phyloP scores from a whole-genome alignment of 2,329 filamentous ascomycete genomes.

The Phialophora verrucosa region DNA sequence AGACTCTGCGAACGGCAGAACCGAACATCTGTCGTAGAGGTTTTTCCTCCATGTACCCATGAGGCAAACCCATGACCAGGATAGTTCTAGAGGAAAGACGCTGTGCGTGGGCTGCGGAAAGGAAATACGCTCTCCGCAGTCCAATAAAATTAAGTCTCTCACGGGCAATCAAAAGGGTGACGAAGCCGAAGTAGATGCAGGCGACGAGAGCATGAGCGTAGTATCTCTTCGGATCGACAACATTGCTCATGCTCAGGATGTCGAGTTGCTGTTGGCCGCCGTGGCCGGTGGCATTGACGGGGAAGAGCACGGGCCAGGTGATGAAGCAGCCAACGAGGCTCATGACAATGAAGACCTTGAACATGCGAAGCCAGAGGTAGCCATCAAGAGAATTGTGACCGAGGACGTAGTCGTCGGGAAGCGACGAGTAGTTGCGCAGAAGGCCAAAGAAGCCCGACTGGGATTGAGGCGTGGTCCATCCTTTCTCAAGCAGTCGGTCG shows the following conservation, averaged over 20 bases:
- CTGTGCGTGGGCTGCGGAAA: slow-evolving; percentile 80
- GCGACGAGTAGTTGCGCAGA: slow-evolving; percentile 52
- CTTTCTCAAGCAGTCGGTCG: slow-evolving; percentile 49
- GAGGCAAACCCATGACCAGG: slow-evolving; percentile 83
- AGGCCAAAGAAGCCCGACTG: slow-evolving; percentile 33
- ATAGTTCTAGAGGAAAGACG: slow-evolving; percentile 89
- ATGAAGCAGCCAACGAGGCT: slow-evolving; percentile 81
- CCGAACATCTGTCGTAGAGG: slow-evolving; percentile 81
- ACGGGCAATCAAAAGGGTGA: slow-evolving; percentile 83
- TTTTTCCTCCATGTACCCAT: slow-evolving; percentile 74
- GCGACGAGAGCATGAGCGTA: slow-evolving; percentile 79
- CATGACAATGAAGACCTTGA: slow-evolving; percentile 77
- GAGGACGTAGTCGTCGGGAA: slow-evolving; percentile 78
- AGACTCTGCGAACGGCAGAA: slow-evolving; percentile 73
- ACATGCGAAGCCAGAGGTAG: slow-evolving; percentile 87
- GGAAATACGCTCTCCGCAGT: slow-evolving; percentile 85
- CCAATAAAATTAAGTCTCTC: slow-evolving; percentile 92
- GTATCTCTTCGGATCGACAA: slow-evolving; percentile 67
- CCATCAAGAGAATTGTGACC: slow-evolving; percentile 90
- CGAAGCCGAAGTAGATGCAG: slow-evolving; percentile 81
- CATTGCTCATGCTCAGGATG: slow-evolving; percentile 78
- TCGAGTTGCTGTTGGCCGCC: slow-evolving; percentile 72
- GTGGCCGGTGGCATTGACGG: slow-evolving; percentile 83
- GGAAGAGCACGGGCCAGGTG: slow-evolving; percentile 87
- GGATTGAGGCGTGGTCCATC: slow-evolving; percentile 41